Percentiles rank a stretch among this genome's conserved stretches.
Conservation (phyloP, 2,329 filamentous ascomycete species). For the Alternaria gansuensis region DNA sequence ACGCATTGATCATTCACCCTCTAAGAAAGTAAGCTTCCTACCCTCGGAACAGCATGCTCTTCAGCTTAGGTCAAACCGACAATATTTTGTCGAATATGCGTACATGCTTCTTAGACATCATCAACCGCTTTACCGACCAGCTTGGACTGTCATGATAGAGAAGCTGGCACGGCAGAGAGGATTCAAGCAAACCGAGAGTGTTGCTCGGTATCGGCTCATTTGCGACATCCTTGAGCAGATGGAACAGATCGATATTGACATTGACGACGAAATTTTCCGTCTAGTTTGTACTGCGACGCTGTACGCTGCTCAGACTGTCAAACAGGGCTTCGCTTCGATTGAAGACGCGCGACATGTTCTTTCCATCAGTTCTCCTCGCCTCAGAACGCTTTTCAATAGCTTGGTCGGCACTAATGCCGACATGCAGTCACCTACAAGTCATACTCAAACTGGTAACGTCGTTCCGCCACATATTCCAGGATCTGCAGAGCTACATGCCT, state of each 20-base stretch:
- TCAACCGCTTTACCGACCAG: slow-evolving; percentile 37
- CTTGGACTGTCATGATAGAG: slow-evolving; percentile 44
- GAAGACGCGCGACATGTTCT: slow-evolving; percentile 29
- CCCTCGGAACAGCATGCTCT: slow-evolving; percentile 29
- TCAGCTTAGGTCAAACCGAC: slow-evolving; percentile 29
- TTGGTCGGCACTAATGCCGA: slow-evolving; percentile 36
- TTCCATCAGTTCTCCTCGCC: slow-evolving; percentile 27
- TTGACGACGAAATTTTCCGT: slow-evolving; percentile 46
- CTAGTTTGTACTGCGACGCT: slow-evolving; percentile 46
- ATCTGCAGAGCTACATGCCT: slow-evolving; percentile 63
- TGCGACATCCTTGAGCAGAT: slow-evolving; percentile 40
- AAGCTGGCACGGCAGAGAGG: slow-evolving; percentile 29
- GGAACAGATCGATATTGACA: slow-evolving; percentile 42
- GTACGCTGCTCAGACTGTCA: slow-evolving; percentile 39
- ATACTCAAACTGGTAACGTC: not conserved
- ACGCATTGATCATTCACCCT: slow-evolving; percentile 23
- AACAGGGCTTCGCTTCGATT: slow-evolving; percentile 18
- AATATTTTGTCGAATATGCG: slow-evolving; percentile 46
- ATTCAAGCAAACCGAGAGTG: slow-evolving; percentile 7
- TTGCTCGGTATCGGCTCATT: slow-evolving; percentile 37
- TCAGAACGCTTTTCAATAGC: slow-evolving; percentile 41
- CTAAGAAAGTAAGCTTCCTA: slow-evolving; percentile 16
- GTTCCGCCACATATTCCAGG: slow-evolving; percentile 57
- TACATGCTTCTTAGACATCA: slow-evolving; percentile 38
- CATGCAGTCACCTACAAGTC: slow-evolving; percentile 9